Conservation (phyloP, 164 flowering plant species). For the Platanus orientalis region DNA sequence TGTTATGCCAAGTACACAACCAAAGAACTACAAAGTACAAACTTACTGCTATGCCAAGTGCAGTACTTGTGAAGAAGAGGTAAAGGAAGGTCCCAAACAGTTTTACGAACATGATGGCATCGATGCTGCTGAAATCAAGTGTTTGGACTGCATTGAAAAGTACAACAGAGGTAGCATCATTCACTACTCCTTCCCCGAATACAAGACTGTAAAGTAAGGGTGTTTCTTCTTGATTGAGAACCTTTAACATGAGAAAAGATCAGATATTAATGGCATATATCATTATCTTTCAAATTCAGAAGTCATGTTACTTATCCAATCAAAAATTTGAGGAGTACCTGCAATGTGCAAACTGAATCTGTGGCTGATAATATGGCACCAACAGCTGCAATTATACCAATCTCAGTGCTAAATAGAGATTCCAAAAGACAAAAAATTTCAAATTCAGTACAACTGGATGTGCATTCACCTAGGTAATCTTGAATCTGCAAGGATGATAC, state of each 20-base stretch:
- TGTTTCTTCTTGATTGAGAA: conserved; percentile 62
- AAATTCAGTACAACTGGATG: no score
- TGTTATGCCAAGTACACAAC: no score
- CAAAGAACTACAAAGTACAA: conserved; percentile 3
- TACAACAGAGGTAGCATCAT: conserved; percentile 70
- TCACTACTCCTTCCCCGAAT: conserved; percentile 70
- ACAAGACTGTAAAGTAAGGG: conserved; percentile 67
- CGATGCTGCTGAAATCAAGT: conserved; percentile 34
- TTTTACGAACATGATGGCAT: conserved; percentile 31
- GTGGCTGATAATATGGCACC: conserved; percentile 67
- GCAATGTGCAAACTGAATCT: conserved; percentile 62
- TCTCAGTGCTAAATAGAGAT: background rate
- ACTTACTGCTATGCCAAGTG: conserved; percentile 60
- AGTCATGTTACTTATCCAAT: background rate
- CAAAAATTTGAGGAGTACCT: conserved; percentile 24
- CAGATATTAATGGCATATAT: background rate
- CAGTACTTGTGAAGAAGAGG: conserved; percentile 57
- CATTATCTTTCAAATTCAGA: background rate
- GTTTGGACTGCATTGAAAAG: conserved; percentile 57
- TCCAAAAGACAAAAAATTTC: background rate
- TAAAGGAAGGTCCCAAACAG: conserved; percentile 51
- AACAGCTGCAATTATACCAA: conserved; percentile 36
- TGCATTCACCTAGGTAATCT: conserved; percentile 49
- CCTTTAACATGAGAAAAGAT: conserved; percentile 28
- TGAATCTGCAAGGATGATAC: conserved; percentile 28